Base-by-base conservation (phyloP, 441 rosid genomes). In the Omphalea diandra region DNA sequence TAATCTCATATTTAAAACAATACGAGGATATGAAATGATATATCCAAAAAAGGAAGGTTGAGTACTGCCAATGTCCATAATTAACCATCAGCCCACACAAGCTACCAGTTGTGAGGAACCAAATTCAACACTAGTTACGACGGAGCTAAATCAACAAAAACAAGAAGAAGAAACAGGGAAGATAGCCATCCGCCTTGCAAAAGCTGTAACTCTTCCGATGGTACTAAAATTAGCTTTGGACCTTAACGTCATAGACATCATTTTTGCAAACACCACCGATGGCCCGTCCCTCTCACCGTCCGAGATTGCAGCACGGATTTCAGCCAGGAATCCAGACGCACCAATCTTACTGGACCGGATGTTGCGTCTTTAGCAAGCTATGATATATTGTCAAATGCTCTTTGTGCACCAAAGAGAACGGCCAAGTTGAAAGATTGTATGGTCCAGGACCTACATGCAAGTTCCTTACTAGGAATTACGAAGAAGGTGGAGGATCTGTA, bases 171-270 rank as follows among this genome's bases (percentile, higher is more conserved):
- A 85, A 69, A 82, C 80, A 4, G 72, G 69, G 64, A 83, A 82
- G 49, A 82, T 80, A 54, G 88, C 93, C 62, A 83, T 85, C 83
- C 83, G 81, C 32, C 75, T 90, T 17, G 79, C 81, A 0, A 84
- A 85, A 18, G 79, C 81, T 17, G 84, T 86, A 2, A 80, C 84
- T 41, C 84, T 88, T 44, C 90, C 91, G 0, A 88, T 83, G 90
- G 86, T 76, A 49, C 83, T 90, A 54, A 85, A 86, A 64, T 60
- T 84, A 3, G 84, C 89, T 73, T 18, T 88, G 0, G 88, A 86
- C 60, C 91, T 88, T 14, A 88, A 85, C 75, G 73, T 87, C 63
- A 82, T 88, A 4, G 86, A 85, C 75, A 83, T 87, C 76, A 83
- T 85, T 65, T 73, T 74, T 33, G 73, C 74, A 70, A 74, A 83